Percentiles rank a stretch among this genome's conserved stretches.
These are phyloP conservation scores for Plasmodium gaboni DNA, from an alignment of 169 alveolate genomes.

Conservation along the genomic window DNA sequence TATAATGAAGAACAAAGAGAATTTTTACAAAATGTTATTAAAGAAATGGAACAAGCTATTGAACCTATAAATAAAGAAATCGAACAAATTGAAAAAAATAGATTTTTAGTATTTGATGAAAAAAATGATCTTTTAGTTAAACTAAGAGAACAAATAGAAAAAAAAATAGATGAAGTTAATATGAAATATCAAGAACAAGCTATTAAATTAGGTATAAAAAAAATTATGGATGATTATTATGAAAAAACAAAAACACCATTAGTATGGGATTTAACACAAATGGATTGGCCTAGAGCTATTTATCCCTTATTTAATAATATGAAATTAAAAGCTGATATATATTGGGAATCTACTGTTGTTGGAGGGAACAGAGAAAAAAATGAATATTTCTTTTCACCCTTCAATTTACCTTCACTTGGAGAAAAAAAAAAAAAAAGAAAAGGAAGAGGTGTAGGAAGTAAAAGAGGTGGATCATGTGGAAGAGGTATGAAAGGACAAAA, in stretches of 20 bases:
- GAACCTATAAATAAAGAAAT: conserved; percentile 78
- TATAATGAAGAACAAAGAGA: conserved; percentile 82
- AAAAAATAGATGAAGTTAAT: conserved; percentile 76
- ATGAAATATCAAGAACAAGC: conserved; percentile 50
- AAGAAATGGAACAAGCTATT: conserved; percentile 77
- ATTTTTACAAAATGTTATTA: conserved; percentile 69
- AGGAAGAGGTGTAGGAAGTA: conserved; percentile 88
- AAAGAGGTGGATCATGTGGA: conserved; percentile 85
- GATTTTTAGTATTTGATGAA: conserved; percentile 78
- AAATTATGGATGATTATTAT: conserved; percentile 46
- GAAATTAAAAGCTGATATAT: conserved; percentile 79
- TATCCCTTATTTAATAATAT: conserved; percentile 78
- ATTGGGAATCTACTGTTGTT: conserved; percentile 84
- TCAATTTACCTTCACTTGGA: conserved; percentile 80
- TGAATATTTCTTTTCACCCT: conserved; percentile 80
- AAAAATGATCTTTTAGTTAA: conserved; percentile 79
- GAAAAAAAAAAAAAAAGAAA: conserved; percentile 82
- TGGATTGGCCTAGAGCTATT: conserved; percentile 77
- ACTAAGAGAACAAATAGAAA: conserved; percentile 76
- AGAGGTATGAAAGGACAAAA: conserved; percentile 88
- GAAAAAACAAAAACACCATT: conserved; percentile 80
- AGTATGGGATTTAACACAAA: conserved; percentile 86
- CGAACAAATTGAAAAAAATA: conserved; percentile 76
- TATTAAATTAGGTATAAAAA: conserved; percentile 50
- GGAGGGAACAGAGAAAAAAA: conserved; percentile 82